These are phyloP conservation scores for Neoboletus magnificus DNA, from an alignment of 768 basidiomycete genomes.

Conservation along the genomic window DNA sequence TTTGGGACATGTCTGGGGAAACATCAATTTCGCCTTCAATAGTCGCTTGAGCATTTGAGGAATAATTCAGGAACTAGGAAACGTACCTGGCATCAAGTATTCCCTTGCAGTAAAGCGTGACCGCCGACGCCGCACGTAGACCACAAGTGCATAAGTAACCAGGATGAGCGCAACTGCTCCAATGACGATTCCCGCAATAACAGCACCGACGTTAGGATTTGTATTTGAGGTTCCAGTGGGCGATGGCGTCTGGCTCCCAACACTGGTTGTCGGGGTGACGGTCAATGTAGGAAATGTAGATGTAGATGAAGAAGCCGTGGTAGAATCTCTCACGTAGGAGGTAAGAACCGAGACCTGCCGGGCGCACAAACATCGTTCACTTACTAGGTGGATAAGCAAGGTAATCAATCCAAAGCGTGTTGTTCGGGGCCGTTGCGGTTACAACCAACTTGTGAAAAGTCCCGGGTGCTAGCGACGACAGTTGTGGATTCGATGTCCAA, in stretches of 20 bases:
- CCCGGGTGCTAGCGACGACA: not conserved
- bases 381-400: not conserved
- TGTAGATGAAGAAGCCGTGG: not conserved
- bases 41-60: not conserved
- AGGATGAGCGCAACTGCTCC: not conserved
- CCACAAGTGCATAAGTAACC: not conserved
- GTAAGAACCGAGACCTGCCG: not conserved
- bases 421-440: not conserved
- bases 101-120: not conserved
- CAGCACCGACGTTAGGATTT: not conserved
- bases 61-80: not conserved
- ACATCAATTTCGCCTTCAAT: not conserved
- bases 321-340: not conserved
- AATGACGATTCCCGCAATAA: not conserved
- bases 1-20: not conserved
- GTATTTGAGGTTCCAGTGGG: not conserved
- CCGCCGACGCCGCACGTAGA: not conserved
- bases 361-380: not conserved
- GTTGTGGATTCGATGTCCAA: not conserved
- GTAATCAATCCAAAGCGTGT: not conserved
- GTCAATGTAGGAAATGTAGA: not conserved
- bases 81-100: not conserved
- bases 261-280: not conserved
- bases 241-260: not conserved
- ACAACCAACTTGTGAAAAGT: not conserved